These are phyloP conservation scores for Pseudozyma flocculosa DNA, from an alignment of 1,284 basidiomycete species.

Conservation along the genomic window DNA sequence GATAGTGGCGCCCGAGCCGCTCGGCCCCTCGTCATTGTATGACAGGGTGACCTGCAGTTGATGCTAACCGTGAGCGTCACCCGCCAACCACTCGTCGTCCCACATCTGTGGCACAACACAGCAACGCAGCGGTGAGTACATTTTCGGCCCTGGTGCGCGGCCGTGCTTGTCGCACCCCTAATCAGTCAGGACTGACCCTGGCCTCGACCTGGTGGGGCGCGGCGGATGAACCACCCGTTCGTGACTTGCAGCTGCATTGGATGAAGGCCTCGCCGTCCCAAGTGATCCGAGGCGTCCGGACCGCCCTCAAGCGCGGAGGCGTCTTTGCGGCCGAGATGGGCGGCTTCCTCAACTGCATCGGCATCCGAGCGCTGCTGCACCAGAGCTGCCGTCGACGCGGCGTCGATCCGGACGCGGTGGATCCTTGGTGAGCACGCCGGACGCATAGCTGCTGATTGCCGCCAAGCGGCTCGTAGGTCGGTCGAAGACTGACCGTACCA, in stretches of 20 bases:
- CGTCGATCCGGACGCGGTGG: slow-evolving; percentile 6
- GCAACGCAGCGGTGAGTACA: background rate
- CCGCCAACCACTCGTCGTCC: background rate
- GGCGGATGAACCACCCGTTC: too few relatives aligned
- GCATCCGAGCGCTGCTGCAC: slow-evolving; percentile 15
- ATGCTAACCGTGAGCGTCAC: background rate
- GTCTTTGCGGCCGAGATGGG: slow-evolving; percentile 25
- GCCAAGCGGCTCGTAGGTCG: too few relatives aligned
- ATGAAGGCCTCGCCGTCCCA: slow-evolving; percentile 12
- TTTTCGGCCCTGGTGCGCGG: background rate
- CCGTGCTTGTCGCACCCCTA: too few relatives aligned
- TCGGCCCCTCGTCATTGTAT: too few relatives aligned
- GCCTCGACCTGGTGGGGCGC: too few relatives aligned
- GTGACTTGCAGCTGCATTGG: slow-evolving; percentile 18
- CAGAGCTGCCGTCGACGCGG: slow-evolving; percentile 1
- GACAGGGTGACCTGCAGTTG: background rate
- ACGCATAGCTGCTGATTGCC: background rate
- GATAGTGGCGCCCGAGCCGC: too few relatives aligned
- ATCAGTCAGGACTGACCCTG: too few relatives aligned
- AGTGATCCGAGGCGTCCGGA: slow-evolving; percentile 5
- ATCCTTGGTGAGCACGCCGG: slow-evolving; percentile 13
- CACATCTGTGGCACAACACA: background rate
- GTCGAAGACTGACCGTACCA: too few relatives aligned
- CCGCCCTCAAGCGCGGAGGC: slow-evolving; percentile 7
- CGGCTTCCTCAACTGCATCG: slow-evolving; percentile 25